phyloP scores from a whole-genome alignment of 2,329 filamentous ascomycete species.

The Paraphaeosphaeria sporulosa region DNA sequence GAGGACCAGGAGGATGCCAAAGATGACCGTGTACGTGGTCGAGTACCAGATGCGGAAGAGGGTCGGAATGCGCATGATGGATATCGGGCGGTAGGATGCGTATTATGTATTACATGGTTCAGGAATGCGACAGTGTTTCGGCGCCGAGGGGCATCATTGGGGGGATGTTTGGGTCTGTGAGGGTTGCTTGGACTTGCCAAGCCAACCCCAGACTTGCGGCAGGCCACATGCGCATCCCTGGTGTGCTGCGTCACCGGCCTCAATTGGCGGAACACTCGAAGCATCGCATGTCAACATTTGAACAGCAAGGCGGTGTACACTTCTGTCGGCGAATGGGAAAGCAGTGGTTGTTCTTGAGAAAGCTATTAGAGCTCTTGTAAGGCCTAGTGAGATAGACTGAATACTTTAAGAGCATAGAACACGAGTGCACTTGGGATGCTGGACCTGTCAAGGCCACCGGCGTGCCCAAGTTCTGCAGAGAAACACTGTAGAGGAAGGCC shows the following conservation, averaged over 20 bases:
- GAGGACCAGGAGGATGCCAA: constrained; percentile 74
- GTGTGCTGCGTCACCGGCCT: constrained; percentile 5
- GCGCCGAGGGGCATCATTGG: constrained; percentile 1
- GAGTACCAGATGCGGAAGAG: constrained; percentile 83
- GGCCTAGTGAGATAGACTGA: no score
- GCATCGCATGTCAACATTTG: background rate
- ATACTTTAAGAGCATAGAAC: no score
- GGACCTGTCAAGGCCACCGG: no score
- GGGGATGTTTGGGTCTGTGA: constrained; percentile 1
- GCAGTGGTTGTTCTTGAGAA: no score
- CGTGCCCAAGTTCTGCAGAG: no score
- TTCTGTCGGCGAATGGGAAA: no score
- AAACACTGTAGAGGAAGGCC: no score
- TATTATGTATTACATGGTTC: constrained; percentile 16
- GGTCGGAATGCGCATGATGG: constrained; percentile 55
- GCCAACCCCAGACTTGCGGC: background rate
- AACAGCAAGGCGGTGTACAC: no score
- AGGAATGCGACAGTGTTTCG: constrained; percentile 11
- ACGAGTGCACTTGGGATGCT: no score
- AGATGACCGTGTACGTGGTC: constrained; percentile 77
- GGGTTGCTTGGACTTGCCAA: constrained; percentile 5
- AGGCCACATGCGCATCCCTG: background rate
- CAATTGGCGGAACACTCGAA: background rate
- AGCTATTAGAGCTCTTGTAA: no score
- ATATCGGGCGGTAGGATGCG: constrained; percentile 9